These are phyloP conservation scores for Colletotrichum noveboracense DNA, from an alignment of 2,329 filamentous ascomycete genomes.

Conservation along the genomic window DNA sequence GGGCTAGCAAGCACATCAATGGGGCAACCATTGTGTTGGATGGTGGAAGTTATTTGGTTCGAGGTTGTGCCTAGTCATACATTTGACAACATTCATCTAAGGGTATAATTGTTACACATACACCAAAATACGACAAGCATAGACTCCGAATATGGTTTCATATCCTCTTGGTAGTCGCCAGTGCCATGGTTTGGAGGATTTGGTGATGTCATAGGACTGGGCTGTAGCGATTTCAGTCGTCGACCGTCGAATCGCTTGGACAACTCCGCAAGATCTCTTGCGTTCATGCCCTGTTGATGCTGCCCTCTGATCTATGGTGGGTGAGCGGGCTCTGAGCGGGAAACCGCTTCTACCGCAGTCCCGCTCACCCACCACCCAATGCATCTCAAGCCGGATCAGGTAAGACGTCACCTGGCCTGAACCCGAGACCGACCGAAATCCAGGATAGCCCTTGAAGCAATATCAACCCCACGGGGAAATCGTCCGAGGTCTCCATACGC, in stretches of 20 bases:
- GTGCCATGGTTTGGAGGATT: not conserved
- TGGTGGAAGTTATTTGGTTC: not conserved
- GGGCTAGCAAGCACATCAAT: not conserved
- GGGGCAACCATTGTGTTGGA: not conserved
- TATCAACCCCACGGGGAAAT: not conserved
- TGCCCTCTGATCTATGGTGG: not conserved
- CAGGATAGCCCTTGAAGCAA: not conserved
- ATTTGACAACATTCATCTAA: not conserved
- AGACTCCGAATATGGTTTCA: rapidly evolving
- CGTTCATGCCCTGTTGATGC: not conserved
- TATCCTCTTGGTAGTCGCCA: not conserved
- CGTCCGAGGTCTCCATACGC: not conserved
- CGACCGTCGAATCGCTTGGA: rapidly evolving
- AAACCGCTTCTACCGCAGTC: not conserved
- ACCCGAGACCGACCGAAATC: not conserved
- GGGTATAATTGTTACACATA: not conserved
- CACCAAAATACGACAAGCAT: not conserved
- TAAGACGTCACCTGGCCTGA: not conserved
- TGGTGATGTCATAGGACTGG: not conserved
- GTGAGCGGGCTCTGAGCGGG: not conserved
- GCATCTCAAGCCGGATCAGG: not conserved
- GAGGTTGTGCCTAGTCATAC: not conserved
- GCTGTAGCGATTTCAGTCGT: not conserved
- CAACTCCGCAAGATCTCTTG: not conserved
- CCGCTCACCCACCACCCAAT: not conserved